Conservation (phyloP, 2,329 filamentous ascomycete species). For the Anthostomella pinea region DNA sequence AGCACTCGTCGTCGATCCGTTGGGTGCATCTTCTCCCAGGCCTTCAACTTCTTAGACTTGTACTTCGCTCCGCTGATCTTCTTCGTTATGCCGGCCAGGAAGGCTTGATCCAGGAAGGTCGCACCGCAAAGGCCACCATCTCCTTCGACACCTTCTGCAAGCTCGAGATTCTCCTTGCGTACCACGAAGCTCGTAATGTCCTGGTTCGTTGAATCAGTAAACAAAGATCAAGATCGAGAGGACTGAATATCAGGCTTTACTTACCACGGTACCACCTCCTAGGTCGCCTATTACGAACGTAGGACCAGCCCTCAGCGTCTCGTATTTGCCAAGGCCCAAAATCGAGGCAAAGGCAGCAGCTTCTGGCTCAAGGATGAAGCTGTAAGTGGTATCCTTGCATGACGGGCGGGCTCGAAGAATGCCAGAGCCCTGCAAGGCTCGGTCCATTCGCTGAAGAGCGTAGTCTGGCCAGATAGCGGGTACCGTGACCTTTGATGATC, state of each 20-base stretch:
- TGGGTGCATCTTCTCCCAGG: constrained; percentile 5
- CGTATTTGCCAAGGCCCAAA: constrained; percentile 24
- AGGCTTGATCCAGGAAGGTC: constrained; percentile 39
- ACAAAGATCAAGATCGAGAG: not conserved
- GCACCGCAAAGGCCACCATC: constrained; percentile 39
- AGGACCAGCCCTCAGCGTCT: constrained; percentile 10
- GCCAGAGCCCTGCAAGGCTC: constrained; percentile 34
- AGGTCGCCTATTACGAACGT: constrained; percentile 29
- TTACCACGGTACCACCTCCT: constrained; percentile 30
- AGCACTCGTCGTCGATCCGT: constrained; percentile 2
- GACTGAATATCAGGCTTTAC: not conserved
- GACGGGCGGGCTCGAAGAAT: constrained; percentile 28
- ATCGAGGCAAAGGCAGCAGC: constrained; percentile 41
- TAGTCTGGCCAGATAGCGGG: constrained; percentile 46
- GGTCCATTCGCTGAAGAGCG: constrained; percentile 35
- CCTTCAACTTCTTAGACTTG: not conserved
- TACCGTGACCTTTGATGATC: too few relatives aligned
- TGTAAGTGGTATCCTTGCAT: constrained; percentile 33
- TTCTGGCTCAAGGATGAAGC: constrained; percentile 43
- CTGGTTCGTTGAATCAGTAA: constrained; percentile 20
- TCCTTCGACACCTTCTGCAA: constrained; percentile 38
- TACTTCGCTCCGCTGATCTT: constrained; percentile 20
- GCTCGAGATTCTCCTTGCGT: constrained; percentile 10
- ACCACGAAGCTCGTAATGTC: constrained; percentile 42
- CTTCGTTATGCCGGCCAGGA: constrained; percentile 27